Base-by-base conservation (phyloP, 352 stramenopile species). In the Pythium vanterpoolii region DNA sequence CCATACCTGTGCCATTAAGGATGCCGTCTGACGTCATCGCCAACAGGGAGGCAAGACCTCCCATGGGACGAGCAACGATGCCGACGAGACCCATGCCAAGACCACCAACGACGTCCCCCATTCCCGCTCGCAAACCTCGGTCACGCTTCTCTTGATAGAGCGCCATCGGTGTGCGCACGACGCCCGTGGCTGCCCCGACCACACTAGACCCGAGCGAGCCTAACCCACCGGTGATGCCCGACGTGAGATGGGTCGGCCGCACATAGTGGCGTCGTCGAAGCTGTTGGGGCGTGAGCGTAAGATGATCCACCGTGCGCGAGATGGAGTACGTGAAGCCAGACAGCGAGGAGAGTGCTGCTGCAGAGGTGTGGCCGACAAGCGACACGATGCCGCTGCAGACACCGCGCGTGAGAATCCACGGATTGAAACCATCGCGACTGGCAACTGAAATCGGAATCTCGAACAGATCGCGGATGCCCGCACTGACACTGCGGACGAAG, bases 311-410 rank as follows among this genome's bases (percentile, higher is more conserved):
- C 34, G 85, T 92, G 6, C 74, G 75, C 0, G 83, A 94, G 26
- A 94, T 79, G 8, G 85, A 90, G 60, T 93, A 90, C 30, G 80
- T 89, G 53, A 94, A 89, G 0, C 83, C 85, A 18, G 85, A 90
- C 23, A 94, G 54, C 0, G 83, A 95, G 8, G 81, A 81, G 7
- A 95, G 73, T 11, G 72, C 77, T 31, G 83, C 85, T 36, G 80
- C 70, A 1, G 83, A 88, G 4, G 81, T 74, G 64, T 93, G 85
- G 1, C 81, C 72, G n/a, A 87, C 57, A 45, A 93, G 86, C 26
- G 83, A 92, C n/a, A 66, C 69, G 18, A 90, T 69, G 44, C 85
- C 85, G 16, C 74, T 72, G 24, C 88, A 57, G 4, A 95, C 66
- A 4, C 83, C 85, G 44, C 89, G 87, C 3, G 79, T 91, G 26